Evolutionary conservation across 768 basidiomycete species (phyloP), one percentile per base, ranked within the genome.

Genomic region (Collybia mongolica): DNA sequence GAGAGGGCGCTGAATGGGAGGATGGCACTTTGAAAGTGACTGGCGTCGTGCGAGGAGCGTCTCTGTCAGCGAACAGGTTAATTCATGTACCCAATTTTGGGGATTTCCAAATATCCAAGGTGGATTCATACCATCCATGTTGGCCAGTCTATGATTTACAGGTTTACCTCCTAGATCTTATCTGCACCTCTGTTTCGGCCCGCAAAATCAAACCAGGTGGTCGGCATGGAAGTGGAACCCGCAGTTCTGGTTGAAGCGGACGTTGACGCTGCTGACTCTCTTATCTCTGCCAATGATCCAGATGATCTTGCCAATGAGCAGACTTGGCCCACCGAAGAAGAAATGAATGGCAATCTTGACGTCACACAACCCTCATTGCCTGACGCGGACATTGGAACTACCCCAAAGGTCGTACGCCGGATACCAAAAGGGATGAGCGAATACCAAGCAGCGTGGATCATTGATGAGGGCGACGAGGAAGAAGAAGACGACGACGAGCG

Each of bases 291-390:
- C 44, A 94, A 96, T 64, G 84, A 90, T 19, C 90, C 88, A 3
- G 94, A 98, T 60, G 86, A 91, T 49, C 78, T 97, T 68, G 83
- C 79, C 29, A 97, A 96, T 63, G 96, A 99, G 60, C 96, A 99
- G 66, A 99, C 96, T 0, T 98, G 96, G 95, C 96, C 96, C 0
- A 96, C 93, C 0, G 93, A 98, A 65, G 96, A 98, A 61, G 96
- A 98, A 65, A 91, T 98, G 86, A 73, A 72, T 18, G 78, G 68
- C 5, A 69, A 55, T 3, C 65, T 54, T 3, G 56, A 62, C 23
- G 47, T 51, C 9, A 55, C 58, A n/a, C 65, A 72, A 37, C 58
- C 64, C 14, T 60, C 65, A 2, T 62, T 90, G 14, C 84, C 89
- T 2, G 86, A 88, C 54, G 90, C 90, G 0, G 64, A 62, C 22